Conservation (phyloP, 306 rosid genomes). For the Casuarina cunninghamiana region DNA sequence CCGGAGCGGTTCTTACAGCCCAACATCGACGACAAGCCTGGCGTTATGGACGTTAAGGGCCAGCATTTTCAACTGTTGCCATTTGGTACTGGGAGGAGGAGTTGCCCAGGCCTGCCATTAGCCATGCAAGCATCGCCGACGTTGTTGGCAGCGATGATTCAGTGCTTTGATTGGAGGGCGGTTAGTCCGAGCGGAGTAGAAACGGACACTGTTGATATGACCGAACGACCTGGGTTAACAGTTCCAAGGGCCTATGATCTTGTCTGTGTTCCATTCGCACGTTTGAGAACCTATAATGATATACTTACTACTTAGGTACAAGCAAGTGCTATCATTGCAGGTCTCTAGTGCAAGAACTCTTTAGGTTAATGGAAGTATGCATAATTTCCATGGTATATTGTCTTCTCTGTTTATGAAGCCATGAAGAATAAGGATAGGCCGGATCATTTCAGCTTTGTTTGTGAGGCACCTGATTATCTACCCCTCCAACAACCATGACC, state of each 20-base stretch:
- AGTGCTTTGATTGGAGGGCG: slow-evolving; percentile 47
- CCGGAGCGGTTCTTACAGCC: slow-evolving; percentile 37
- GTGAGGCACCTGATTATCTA: no score
- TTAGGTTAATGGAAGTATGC: no score
- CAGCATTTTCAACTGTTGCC: slow-evolving; percentile 40
- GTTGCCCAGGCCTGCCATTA: slow-evolving; percentile 48
- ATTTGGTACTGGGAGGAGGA: slow-evolving; percentile 63
- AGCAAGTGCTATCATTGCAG: no score
- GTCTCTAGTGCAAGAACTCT: no score
- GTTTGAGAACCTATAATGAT: not conserved
- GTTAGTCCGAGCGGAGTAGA: slow-evolving; percentile 5
- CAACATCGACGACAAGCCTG: not conserved
- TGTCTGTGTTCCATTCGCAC: slow-evolving; percentile 36
- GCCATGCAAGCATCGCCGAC: slow-evolving; percentile 43
- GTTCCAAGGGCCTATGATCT: slow-evolving; percentile 44
- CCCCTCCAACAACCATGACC: no score
- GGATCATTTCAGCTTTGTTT: no score
- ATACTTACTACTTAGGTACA: no score
- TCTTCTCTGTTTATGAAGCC: no score
- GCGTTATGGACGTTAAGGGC: slow-evolving; percentile 26
- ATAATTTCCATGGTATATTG: no score
- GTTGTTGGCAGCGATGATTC: slow-evolving; percentile 43
- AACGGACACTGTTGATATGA: slow-evolving; percentile 33
- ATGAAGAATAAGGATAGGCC: no score
- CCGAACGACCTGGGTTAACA: slow-evolving; percentile 37